A percentile compares a stretch with the other conserved stretches of the same genome.
These are phyloP conservation scores for Picochlorum sp. DNA, from an alignment of 139 green algal genomes.

Conservation along the genomic window DNA sequence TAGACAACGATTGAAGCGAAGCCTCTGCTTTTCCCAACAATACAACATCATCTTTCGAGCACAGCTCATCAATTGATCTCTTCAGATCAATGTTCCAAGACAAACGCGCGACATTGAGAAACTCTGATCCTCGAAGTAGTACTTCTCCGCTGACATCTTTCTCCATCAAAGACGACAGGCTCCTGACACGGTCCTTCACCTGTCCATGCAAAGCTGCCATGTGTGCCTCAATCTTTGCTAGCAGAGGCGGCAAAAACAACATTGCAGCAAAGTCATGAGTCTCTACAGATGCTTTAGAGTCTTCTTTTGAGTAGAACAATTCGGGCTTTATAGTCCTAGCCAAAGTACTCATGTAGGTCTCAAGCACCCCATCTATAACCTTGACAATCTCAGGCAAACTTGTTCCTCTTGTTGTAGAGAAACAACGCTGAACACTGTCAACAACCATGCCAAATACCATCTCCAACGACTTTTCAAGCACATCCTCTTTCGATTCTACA, in stretches of 20 bases:
- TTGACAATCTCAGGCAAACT: constrained; percentile 47
- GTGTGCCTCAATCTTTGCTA: not conserved
- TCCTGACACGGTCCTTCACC: not conserved
- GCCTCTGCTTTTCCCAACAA: too few species aligned
- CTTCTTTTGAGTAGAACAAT: too few species aligned
- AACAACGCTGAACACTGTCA: constrained; percentile 24
- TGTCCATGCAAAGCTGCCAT: not conserved
- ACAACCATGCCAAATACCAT: not conserved
- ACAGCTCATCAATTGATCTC: too few species aligned
- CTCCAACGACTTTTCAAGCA: not conserved
- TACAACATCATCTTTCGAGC: too few species aligned
- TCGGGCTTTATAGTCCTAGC: too few species aligned
- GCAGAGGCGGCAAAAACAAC: not conserved
- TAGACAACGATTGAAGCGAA: too few species aligned
- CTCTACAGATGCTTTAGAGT: too few species aligned
- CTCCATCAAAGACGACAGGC: too few species aligned
- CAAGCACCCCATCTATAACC: constrained; percentile 40
- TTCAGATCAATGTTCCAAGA: too few species aligned
- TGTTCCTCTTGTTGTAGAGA: constrained; percentile 45
- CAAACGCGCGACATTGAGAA: too few species aligned
- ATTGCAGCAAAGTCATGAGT: not conserved
- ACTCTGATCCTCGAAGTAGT: too few species aligned
- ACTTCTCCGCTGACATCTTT: too few species aligned
- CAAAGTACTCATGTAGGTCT: constrained; percentile 26
- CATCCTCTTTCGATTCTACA: not conserved